Evolutionary conservation across 129 eudicot species (phyloP), one percentile per base, ranked within the genome.

Genomic region (Tanacetum coccineum): DNA sequence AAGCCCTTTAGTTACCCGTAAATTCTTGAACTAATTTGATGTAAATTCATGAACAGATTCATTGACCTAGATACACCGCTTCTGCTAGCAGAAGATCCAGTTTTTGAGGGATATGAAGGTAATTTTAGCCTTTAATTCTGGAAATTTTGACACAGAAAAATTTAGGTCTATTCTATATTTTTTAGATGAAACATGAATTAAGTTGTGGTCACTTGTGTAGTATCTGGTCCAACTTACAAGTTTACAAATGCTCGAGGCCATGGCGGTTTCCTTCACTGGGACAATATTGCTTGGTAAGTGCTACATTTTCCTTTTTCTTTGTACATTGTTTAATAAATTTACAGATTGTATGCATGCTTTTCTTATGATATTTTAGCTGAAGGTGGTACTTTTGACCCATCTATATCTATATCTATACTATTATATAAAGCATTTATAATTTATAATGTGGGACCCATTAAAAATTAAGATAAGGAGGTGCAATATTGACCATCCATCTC

Each of bases 211-310:
- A 14, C 65, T 40, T 64, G 57, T 21, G 56, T 60, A 91, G 98
- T 79, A 70, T 83, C 74, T 62, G 98, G 96, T 51, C 90, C 98
- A 48, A 67, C 75, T 48, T 91, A 91, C 89, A 88, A 78, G 81
- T 91, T 91, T 63, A 74, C 94, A 67, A 91, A 87, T 76, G 84
- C 96, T 69, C 85, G 98, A 83, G 98, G 98, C 67, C 95, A 89
- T 66, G 96, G 98, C 0, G 89, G 90, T 80, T 87, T 85, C 46
- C 96, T 91, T 69, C 96, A 83, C 46, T 91, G 96, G 98, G 81
- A 83, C 62, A 80, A 91, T 64, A 67, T 83, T 66, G 76, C 71
- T 12, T 87, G 91, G 88, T 91, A 78, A 75, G 94, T 74, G 77
- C 40, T 55, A 14, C 6, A 22, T 72, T 67, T 70, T 59, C 51